Conservation (phyloP, 306 rosid species). For the Quillaja saponaria region DNA sequence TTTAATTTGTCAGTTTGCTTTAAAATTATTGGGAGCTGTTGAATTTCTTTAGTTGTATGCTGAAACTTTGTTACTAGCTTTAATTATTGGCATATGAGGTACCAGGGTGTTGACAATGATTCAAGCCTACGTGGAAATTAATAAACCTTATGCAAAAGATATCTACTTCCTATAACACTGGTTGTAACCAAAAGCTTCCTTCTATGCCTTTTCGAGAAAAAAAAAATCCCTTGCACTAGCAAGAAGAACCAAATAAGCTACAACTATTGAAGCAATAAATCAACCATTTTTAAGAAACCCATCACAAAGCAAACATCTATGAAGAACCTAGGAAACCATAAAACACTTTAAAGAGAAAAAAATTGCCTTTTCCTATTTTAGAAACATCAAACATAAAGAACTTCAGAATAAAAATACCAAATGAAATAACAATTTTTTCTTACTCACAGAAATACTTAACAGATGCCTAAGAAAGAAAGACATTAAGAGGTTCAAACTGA, state of each 20-base stretch:
- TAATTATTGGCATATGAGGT: no score
- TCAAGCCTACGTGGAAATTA: constrained; percentile 59
- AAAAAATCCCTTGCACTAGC: constrained; percentile 58
- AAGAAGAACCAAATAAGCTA: constrained; percentile 7
- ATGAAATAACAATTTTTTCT: not conserved
- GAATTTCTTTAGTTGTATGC: no score
- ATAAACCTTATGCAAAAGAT: constrained; percentile 64
- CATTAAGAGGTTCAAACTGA: constrained; percentile 36
- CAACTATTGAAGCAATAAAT: constrained; percentile 3
- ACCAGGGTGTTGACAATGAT: constrained; percentile 33
- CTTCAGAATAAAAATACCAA: constrained; percentile 1
- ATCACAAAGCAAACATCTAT: constrained; percentile 16
- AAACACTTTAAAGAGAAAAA: constrained; percentile 5
- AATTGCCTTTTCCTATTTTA: constrained; percentile 7
- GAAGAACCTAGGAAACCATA: not conserved
- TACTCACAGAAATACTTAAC: constrained; percentile 1
- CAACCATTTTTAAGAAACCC: constrained; percentile 6
- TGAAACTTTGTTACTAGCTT: no score
- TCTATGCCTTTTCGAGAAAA: constrained; percentile 93
- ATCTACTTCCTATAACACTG: constrained; percentile 84
- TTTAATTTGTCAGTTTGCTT: no score
- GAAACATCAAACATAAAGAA: not conserved
- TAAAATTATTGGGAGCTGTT: no score
- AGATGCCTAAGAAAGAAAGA: constrained; percentile 27
- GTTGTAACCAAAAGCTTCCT: constrained; percentile 63